Base-by-base conservation (phyloP, 441 rosid species). In the Populus hybrid region DNA sequence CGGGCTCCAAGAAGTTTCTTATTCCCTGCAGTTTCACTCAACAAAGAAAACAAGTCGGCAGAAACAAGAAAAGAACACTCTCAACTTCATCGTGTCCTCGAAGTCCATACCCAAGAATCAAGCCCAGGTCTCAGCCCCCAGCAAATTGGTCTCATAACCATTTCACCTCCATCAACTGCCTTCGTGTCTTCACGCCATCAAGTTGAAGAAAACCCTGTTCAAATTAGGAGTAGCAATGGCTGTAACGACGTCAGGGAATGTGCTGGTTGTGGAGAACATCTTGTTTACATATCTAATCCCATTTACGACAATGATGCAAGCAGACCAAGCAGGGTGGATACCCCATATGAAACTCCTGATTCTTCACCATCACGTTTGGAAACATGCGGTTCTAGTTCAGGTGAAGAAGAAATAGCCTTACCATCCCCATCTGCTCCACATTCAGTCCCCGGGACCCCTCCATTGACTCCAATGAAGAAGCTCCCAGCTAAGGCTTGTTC, bases 231-330 rank as follows among this genome's bases (percentile, higher is more conserved):
- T 6, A 69, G 77, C 71, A 81, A 18, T 75, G 68, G 78, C 32
- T 26, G 59, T 57, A 20, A 26, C 26, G 83, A 70, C 6, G 28
- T 26, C 28, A 71, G 36, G 59, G 46, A 72, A 42, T 40, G 73
- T 8, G 69, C 63, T 67, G 78, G 66, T 34, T 70, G 73, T 8
- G 53, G 67, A 23, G 90, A 85, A 66, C 78, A 84, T 76, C 82
- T 90, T 36, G 82, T 93, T 70, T 91, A 92, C 88, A 93, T 95
- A 38, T 93, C 98, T 2, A 95, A 93, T 80, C 98, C 99, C n/a
- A 85, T 90, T 16, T 79, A 76, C 26, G 88, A 86, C 23, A 86
- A 83, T 14, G 69, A 74, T n/a, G 81, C 70, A 10, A 81, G 82
- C 84, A 77, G 82, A 82, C 35, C 10, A 28, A 75, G 79, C 71